phyloP scores from a whole-genome alignment of 805 yeast genomes.

The Grigorovia humatica region DNA sequence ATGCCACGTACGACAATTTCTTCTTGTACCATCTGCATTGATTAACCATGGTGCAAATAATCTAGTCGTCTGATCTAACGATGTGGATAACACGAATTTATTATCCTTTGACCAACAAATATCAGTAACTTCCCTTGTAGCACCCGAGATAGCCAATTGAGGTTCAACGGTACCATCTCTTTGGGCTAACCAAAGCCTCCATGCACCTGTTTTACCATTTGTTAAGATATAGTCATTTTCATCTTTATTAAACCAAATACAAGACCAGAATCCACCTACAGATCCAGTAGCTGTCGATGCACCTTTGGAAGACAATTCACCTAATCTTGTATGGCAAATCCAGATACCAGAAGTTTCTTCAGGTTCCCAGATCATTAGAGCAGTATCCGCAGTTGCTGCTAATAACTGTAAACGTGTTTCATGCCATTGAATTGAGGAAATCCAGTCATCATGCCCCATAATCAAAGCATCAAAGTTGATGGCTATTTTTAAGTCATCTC shows the following conservation, averaged over 20 bases:
- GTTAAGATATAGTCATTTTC: slow-evolving; percentile 51
- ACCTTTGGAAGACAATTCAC: slow-evolving; percentile 91
- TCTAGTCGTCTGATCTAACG: slow-evolving; percentile 90
- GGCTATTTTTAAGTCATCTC: slow-evolving; percentile 34
- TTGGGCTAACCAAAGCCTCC: slow-evolving; percentile 57
- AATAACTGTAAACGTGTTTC: slow-evolving; percentile 44
- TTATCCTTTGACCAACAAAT: slow-evolving; percentile 64
- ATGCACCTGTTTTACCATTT: slow-evolving; percentile 86
- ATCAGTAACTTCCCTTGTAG: slow-evolving; percentile 66
- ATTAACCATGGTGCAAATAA: slow-evolving; percentile 55
- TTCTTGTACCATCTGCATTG: slow-evolving; percentile 24
- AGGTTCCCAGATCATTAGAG: slow-evolving; percentile 89
- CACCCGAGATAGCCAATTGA: slow-evolving; percentile 60
- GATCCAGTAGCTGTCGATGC: slow-evolving; percentile 98
- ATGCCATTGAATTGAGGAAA: slow-evolving; percentile 77
- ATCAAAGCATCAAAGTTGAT: slow-evolving; percentile 83
- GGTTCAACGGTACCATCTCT: slow-evolving; percentile 35
- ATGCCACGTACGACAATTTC: slow-evolving; percentile 48
- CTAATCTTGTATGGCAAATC: slow-evolving; percentile 71
- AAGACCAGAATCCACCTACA: slow-evolving; percentile 60
- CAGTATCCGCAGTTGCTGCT: slow-evolving; percentile 87
- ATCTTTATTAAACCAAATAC: slow-evolving; percentile 53
- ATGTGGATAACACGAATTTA: slow-evolving; percentile 60
- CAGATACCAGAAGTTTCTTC: slow-evolving; percentile 81
- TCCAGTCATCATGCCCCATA: slow-evolving; percentile 99